Evolutionary conservation across 2,329 filamentous ascomycete genomes (phyloP), one percentile per base, ranked within the genome.

Genomic region (Colletotrichum plurivorum): DNA sequence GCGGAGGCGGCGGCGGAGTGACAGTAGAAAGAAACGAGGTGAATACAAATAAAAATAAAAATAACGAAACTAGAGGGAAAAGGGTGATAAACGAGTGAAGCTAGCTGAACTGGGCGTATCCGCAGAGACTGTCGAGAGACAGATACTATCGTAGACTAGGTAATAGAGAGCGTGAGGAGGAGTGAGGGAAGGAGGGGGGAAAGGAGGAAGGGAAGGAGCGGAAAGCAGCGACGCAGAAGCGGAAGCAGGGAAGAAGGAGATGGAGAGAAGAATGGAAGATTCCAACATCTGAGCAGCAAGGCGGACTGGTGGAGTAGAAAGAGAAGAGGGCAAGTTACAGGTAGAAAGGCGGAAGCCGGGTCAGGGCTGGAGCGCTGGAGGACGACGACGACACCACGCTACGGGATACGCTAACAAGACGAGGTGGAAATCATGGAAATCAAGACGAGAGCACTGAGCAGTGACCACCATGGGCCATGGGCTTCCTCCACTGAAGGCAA

Each of bases 241-340:
- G 43, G 25, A 45, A 12, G 55, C 49, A 62, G 22, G 39, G 59
- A 46, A 54, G 39, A 62, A 22, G 22, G 45, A 20, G 51, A 62
- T 3, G 36, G 53, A 48, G 39, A 18, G 22, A 36, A 66, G 51
- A 62, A 22, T 48, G 41, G 46, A 22, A 43, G 52, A 22, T 58
- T 48, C 25, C 31, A 66, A 53, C 46, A 58, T 66, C 41, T 49
- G 31, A 36, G 31, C 31, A 36, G 31, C 31, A 36, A 36, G 31
- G 31, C 31, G 31, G 31, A 36, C 31, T n/a, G 62, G 61, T 66
- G 66, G 55, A 66, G 18, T 62, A 22, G 18, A 10, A 13, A 49
- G 59, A 31, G 22, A 10, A 13, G 55, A 65, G 66, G 51, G 48
- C 43, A 41, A 41, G 61, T 69, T 66, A 66, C 66, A 69, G 55